Conservation (phyloP, 768 basidiomycete species). For the Leccinum rimulosum region DNA sequence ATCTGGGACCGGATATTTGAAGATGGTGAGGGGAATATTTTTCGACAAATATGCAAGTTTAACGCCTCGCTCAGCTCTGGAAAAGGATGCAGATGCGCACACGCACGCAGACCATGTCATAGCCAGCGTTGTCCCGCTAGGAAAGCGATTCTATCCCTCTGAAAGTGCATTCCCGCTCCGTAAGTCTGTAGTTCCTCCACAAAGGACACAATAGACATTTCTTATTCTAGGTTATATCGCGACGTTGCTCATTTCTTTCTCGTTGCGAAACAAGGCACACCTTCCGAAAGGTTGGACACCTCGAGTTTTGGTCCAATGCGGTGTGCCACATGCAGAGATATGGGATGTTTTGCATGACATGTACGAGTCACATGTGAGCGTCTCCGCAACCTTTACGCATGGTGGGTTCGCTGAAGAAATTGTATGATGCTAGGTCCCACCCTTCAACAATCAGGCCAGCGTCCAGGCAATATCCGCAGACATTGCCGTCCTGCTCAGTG, state of each 20-base stretch:
- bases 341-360: conserved; percentile 86
- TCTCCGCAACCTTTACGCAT: conserved; percentile 7
- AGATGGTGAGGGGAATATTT: conserved; percentile 49
- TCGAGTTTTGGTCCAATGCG: conserved; percentile 73
- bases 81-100: conserved; percentile 53
- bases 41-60: conserved; percentile 1
- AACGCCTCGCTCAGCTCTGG: conserved; percentile 40
- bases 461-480: conserved; percentile 80
- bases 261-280: conserved; percentile 53
- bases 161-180: conserved; percentile 87
- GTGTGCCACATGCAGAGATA: conserved; percentile 75
- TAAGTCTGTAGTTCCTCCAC: conserved; percentile 36
- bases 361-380: conserved; percentile 80
- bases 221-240: conserved; percentile 63
- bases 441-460: conserved; percentile 78
- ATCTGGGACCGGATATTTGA: conserved; percentile 91
- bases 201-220: background rate
- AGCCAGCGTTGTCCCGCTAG: conserved; percentile 65
- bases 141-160: conserved; percentile 86
- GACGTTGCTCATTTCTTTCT: conserved; percentile 72
- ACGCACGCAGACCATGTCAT: conserved; percentile 62
- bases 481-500: conserved; percentile 73
- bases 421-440: conserved; percentile 55
- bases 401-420: conserved; percentile 1
- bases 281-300: conserved; percentile 82